Percentiles rank a stretch among this genome's conserved stretches.
Conservation (phyloP, 331 rosid genomes). For the Arachis monticola region DNA sequence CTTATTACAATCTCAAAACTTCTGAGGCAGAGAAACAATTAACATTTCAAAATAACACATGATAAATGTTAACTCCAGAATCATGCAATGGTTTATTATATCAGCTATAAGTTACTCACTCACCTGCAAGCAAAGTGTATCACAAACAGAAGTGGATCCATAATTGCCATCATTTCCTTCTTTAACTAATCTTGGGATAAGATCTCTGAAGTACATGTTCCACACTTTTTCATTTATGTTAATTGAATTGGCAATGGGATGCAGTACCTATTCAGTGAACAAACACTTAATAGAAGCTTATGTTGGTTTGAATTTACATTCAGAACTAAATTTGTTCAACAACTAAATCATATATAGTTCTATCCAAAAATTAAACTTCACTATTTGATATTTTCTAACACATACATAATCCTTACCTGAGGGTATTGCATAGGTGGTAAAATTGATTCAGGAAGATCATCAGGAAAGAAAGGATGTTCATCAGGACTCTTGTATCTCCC, state of each 20-base stretch:
- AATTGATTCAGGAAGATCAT: conserved; percentile 56
- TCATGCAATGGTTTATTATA: not conserved
- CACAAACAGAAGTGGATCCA: conserved; percentile 74
- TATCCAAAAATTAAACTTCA: not conserved
- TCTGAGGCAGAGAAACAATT: not conserved
- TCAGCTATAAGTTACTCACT: not conserved
- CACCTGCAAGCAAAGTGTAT: conserved; percentile 61
- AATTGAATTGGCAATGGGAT: conserved; percentile 53
- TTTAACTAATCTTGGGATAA: conserved; percentile 61
- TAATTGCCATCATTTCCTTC: conserved; percentile 72
- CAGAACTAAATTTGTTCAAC: not conserved
- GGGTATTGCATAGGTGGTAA: conserved; percentile 71
- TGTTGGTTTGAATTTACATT: not conserved
- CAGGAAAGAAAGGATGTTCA: conserved; percentile 74
- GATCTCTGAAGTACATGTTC: conserved; percentile 69
- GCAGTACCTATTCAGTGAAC: conserved; percentile 53
- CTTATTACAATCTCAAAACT: not conserved
- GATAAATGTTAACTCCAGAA: not conserved
- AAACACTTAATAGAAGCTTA: not conserved
- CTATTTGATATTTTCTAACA: not conserved
- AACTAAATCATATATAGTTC: not conserved
- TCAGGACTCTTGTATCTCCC: conserved; percentile 78
- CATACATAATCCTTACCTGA: conserved; percentile 46
- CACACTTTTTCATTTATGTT: conserved; percentile 70
- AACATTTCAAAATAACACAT: not conserved